Evolutionary conservation across 2,329 filamentous ascomycete species (phyloP).

Genomic region (Alternaria infectoria): DNA sequence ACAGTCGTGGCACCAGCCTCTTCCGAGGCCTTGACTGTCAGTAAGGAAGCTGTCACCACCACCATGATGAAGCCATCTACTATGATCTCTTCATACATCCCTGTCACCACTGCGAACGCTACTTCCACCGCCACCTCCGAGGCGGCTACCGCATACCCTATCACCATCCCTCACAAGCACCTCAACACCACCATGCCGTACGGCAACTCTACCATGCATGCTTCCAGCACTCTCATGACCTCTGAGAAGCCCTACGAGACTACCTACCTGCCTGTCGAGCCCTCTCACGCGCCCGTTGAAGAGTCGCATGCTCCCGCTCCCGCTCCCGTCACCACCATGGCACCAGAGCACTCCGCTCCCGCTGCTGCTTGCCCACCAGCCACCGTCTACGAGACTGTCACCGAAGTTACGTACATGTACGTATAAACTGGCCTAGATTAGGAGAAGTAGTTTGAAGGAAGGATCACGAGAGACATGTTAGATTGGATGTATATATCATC

Average conservation of each 20-base stretch:
- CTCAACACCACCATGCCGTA: neutral
- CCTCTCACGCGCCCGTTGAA: neutral
- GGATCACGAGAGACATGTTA: neutral
- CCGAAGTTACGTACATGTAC: neutral
- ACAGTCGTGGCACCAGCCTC: neutral
- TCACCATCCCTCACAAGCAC: neutral
- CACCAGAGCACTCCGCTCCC: neutral
- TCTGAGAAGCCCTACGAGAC: conserved; percentile 6
- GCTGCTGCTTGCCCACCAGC: conserved; percentile 2
- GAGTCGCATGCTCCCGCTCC: neutral
- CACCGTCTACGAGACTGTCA: conserved; percentile 6
- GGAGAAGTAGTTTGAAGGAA: neutral
- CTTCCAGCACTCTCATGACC: neutral
- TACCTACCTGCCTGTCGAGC: neutral
- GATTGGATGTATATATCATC: neutral
- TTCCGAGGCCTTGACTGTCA: neutral
- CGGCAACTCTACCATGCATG: conserved; percentile 5
- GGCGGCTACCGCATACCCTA: neutral
- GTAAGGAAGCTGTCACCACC: neutral
- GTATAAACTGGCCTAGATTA: neutral
- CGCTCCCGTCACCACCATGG: conserved; percentile 2
- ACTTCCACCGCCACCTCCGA: neutral
- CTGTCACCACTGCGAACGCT: neutral
- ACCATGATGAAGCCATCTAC: neutral
- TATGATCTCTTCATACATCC: conserved; percentile 1